Base-by-base conservation (phyloP, 495 filamentous ascomycete species). In the Annulohypoxylon bovei region DNA sequence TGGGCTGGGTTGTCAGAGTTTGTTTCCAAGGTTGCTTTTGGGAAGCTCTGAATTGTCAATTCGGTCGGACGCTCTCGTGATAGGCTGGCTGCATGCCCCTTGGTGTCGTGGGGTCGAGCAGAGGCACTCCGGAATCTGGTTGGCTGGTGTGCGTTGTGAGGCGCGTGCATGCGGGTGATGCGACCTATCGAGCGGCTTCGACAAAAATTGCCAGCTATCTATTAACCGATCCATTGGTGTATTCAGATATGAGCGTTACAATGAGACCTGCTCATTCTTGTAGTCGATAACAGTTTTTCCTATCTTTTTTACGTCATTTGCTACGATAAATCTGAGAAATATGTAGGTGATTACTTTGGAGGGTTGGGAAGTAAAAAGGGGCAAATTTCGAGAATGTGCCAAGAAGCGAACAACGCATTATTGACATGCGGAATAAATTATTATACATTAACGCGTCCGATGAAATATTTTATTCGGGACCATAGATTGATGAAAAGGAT, bases 51-150 rank as follows among this genome's bases (percentile, higher is more conserved):
- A 47, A 32, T 18, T 60, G 40, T 53, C 61, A 46, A 65, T 65
- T 63, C 61, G 44, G 37, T 65, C 37, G 30, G 16, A 16, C 23
- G 57, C 32, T 52, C n/a, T 50, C 50, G 42, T 71, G 68, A 71
- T 71, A 71, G 68, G 68, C 57, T 47, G 28, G 57, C 57, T 67
- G 68, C 68, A 67, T 50, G 56, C 63, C 53, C 58, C 68, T 59
- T 66, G 65, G 25, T 53, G 47, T 62, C 62, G 55, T 62, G 68
- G 68, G 68, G 62, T 62, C 32, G 56, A 23, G 25, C 39, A 28
- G 39, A 23, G 30, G n/a, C n/a, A 55, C 49, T 14, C 47, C 57
- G 32, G 63, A 44, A 46, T 57, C 9, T 40, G 56, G 62, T 67
- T 71, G 68, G 68, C 25, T 62, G 35, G 16, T 49, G 18, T 35